Percentiles rank a stretch among this genome's conserved stretches.
These are phyloP conservation scores for Pestalotiopsis sp. DNA, from an alignment of 2,329 filamentous ascomycete genomes.

Conservation along the genomic window DNA sequence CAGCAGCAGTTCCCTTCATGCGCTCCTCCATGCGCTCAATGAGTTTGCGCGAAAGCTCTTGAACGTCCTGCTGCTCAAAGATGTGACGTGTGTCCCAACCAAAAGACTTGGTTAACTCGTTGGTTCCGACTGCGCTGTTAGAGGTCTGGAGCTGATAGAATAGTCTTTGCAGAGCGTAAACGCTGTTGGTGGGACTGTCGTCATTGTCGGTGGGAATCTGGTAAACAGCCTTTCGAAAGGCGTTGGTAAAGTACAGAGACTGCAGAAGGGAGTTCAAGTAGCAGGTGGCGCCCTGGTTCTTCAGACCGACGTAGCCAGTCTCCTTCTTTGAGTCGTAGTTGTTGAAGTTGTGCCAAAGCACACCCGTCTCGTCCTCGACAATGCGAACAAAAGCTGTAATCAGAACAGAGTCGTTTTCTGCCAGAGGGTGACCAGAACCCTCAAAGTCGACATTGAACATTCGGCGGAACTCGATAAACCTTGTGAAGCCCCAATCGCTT, in stretches of 20 bases:
- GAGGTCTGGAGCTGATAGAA: slow-evolving; percentile 96
- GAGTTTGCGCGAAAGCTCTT: slow-evolving; percentile 92
- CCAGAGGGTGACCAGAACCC: slow-evolving; percentile 66
- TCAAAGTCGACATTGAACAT: slow-evolving; percentile 84
- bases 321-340: slow-evolving; percentile 99
- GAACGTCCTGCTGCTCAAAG: slow-evolving; percentile 98
- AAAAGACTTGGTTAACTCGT: slow-evolving; percentile 93
- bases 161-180: slow-evolving; percentile 88
- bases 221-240: slow-evolving; percentile 96
- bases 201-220: slow-evolving; percentile 93
- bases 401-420: slow-evolving; percentile 77
- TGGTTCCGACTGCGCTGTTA: slow-evolving; percentile 80
- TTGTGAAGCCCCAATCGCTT: slow-evolving; percentile 98
- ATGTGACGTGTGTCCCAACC: slow-evolving; percentile 98
- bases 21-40: slow-evolving; percentile 97
- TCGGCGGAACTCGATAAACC: slow-evolving; percentile 85
- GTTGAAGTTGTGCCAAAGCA: slow-evolving; percentile 87
- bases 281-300: slow-evolving; percentile 94
- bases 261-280: slow-evolving; percentile 85
- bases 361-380: slow-evolving; percentile 85
- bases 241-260: slow-evolving; percentile 85
- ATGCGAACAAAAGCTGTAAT: slow-evolving; percentile 83
- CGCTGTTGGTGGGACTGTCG: slow-evolving; percentile 80
- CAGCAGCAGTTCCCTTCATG: slow-evolving; percentile 95
- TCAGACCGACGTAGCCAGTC: slow-evolving; percentile 93